Evolutionary conservation across 495 filamentous ascomycete genomes (phyloP).

Genomic region (Tetracladium setigerum): DNA sequence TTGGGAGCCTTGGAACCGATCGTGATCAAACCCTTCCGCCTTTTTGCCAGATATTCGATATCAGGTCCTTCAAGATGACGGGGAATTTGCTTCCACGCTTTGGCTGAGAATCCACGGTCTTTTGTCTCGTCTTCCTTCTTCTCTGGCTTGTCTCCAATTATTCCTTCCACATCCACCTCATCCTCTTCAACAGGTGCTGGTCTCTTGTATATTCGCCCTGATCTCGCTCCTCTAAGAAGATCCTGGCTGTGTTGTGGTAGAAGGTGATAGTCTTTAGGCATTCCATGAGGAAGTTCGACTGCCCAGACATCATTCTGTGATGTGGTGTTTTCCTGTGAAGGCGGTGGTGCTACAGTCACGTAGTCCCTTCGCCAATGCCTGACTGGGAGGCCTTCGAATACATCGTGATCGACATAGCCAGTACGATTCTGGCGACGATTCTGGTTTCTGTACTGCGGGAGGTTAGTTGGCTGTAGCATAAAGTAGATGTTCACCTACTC

Average conservation of each 20-base stretch:
- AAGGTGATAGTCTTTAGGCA: conserved; percentile 83
- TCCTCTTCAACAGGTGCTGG: conserved; percentile 44
- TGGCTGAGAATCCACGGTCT: conserved; percentile 61
- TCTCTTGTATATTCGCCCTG: conserved; percentile 60
- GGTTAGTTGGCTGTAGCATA: neutral
- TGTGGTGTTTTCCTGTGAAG: conserved; percentile 42
- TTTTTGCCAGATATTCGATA: conserved; percentile 77
- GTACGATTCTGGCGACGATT: conserved; percentile 66
- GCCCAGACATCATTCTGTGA: conserved; percentile 43
- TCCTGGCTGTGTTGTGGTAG: conserved; percentile 72
- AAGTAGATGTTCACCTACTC: conserved; percentile 18
- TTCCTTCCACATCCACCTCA: conserved; percentile 34
- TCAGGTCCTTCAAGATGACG: conserved; percentile 68
- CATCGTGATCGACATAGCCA: conserved; percentile 79
- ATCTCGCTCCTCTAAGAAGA: conserved; percentile 75
- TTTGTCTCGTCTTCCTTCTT: conserved; percentile 39
- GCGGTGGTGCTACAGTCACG: conserved; percentile 62
- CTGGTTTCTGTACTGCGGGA: conserved; percentile 32
- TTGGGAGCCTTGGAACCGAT: conserved; percentile 26
- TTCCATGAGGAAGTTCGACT: conserved; percentile 55
- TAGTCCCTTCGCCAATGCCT: conserved; percentile 77
- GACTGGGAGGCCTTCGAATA: conserved; percentile 90
- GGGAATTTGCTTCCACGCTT: conserved; percentile 72
- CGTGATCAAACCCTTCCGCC: conserved; percentile 61
- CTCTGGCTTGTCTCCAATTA: conserved; percentile 30